Conservation (phyloP, 2,329 filamentous ascomycete species). For the Fonsecaea multimorphosa region DNA sequence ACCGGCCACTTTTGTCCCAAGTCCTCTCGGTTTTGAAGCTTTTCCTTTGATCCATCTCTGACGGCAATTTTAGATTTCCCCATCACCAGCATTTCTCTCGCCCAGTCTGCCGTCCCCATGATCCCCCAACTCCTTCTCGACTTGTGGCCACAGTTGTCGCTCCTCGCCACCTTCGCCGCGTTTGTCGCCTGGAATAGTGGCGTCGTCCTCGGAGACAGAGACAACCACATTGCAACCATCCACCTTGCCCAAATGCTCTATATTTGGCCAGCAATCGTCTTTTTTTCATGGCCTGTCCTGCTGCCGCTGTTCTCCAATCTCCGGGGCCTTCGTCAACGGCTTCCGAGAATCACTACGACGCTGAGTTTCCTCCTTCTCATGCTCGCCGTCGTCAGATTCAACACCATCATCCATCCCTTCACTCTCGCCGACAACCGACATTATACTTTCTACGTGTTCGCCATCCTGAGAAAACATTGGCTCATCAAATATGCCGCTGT, state of each 20-base stretch:
- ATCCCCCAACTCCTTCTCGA: slow-evolving; percentile 46
- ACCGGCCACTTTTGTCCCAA: slow-evolving; percentile 2
- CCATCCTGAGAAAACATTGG: slow-evolving; percentile 72
- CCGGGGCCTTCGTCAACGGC: slow-evolving; percentile 44
- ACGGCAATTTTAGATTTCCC: slow-evolving; percentile 40
- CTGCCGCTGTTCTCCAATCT: slow-evolving; percentile 56
- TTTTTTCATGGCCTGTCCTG: slow-evolving; percentile 85
- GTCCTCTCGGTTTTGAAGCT: neutral
- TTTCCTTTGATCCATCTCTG: slow-evolving; percentile 7
- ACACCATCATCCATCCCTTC: slow-evolving; percentile 95
- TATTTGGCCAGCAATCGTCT: slow-evolving; percentile 85
- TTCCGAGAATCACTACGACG: slow-evolving; percentile 50
- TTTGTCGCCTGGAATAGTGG: slow-evolving; percentile 90
- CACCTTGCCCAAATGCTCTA: slow-evolving; percentile 94
- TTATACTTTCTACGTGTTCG: slow-evolving; percentile 96
- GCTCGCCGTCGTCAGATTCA: slow-evolving; percentile 68
- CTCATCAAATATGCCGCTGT: slow-evolving; percentile 71
- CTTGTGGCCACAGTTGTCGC: slow-evolving; percentile 58
- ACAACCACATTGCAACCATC: slow-evolving; percentile 87
- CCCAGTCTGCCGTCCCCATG: slow-evolving; percentile 55
- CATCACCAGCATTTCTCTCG: slow-evolving; percentile 63
- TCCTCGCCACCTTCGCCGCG: slow-evolving; percentile 70
- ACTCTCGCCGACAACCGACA: slow-evolving; percentile 95
- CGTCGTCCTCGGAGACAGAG: slow-evolving; percentile 95
- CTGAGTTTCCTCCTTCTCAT: slow-evolving; percentile 51